These are phyloP conservation scores for Murraya paniculata DNA, from an alignment of 345 rosid species.

Conservation along the genomic window DNA sequence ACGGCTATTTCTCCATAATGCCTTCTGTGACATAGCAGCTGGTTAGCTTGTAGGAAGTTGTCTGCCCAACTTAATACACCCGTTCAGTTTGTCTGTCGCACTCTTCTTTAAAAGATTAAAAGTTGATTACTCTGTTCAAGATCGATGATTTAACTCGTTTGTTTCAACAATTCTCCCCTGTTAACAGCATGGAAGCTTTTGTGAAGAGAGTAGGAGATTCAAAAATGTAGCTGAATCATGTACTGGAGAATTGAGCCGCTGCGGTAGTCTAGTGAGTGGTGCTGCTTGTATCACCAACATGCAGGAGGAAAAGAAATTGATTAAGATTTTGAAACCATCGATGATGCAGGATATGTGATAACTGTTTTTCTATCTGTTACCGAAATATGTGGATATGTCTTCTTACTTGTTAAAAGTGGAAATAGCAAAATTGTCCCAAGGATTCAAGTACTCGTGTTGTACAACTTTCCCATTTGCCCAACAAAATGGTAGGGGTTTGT, in stretches of 20 bases:
- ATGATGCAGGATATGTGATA: slow-evolving; percentile 30
- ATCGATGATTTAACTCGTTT: slow-evolving; percentile 10
- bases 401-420: slow-evolving; percentile 13
- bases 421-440: slow-evolving; percentile 16
- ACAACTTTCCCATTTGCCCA: slow-evolving; percentile 5
- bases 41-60: background rate
- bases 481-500: slow-evolving; percentile 15
- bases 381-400: slow-evolving; percentile 33
- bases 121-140: background rate
- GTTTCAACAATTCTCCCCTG: background rate
- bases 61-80: background rate
- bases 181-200: slow-evolving; percentile 47
- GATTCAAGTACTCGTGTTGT: slow-evolving; percentile 10
- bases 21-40: background rate
- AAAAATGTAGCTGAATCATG: background rate
- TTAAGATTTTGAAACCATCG: slow-evolving; percentile 14
- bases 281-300: background rate
- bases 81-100: background rate
- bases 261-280: slow-evolving; percentile 1
- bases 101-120: background rate
- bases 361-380: slow-evolving; percentile 20
- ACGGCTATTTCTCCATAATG: background rate
- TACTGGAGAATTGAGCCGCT: slow-evolving; percentile 9
- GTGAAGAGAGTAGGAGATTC: slow-evolving; percentile 25
- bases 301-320: slow-evolving; percentile 10